Evolutionary conservation across 345 rosid species (phyloP).

Genomic region (Hevea brasiliensis): DNA sequence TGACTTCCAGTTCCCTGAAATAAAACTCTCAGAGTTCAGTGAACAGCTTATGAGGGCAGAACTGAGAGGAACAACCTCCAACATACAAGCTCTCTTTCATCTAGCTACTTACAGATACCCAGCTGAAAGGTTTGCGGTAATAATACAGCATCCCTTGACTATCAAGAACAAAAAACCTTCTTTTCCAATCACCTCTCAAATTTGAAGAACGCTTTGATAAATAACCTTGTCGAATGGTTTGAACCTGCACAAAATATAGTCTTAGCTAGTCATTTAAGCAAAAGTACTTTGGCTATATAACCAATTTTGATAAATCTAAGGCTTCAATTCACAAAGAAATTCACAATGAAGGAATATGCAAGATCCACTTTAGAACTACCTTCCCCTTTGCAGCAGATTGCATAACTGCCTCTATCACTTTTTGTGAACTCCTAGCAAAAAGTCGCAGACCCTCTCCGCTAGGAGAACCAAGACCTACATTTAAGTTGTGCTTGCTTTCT

Average conservation of each 20-base stretch:
- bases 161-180: conserved; percentile 80
- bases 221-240: conserved; percentile 79
- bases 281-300: neutral
- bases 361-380: conserved; percentile 28
- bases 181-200: conserved; percentile 79
- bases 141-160: conserved; percentile 81
- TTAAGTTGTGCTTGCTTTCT: conserved; percentile 42
- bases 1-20: conserved; percentile 62
- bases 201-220: conserved; percentile 82
- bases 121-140: conserved; percentile 68
- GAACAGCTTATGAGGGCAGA: neutral
- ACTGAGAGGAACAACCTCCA: neutral
- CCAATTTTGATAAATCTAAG: neutral
- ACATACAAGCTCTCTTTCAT: conserved; percentile 14
- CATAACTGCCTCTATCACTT: conserved; percentile 76
- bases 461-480: conserved; percentile 38
- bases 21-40: conserved; percentile 23
- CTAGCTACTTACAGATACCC: conserved; percentile 55
- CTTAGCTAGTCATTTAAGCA: conserved; percentile 3
- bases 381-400: conserved; percentile 73
- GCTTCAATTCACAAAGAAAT: neutral
- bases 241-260: conserved; percentile 46
- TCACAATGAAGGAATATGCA: neutral
- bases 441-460: conserved; percentile 41
- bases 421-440: conserved; percentile 54